These are phyloP conservation scores for Fusarium mangiferae DNA, from an alignment of 2,329 filamentous ascomycete species.

Conservation along the genomic window DNA sequence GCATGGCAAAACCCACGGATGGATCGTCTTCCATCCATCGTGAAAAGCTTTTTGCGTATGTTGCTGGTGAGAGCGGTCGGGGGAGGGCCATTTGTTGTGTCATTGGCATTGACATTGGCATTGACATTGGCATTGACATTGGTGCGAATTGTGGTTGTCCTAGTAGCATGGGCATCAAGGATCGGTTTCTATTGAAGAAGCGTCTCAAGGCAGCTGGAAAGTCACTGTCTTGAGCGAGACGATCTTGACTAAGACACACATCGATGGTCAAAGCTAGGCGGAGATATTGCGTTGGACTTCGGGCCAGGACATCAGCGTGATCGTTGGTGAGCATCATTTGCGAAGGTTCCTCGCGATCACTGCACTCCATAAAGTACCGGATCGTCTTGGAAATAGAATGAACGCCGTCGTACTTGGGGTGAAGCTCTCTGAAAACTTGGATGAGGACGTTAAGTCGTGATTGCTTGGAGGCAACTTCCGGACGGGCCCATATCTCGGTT, in stretches of 20 bases:
- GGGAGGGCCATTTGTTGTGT: not conserved
- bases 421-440: conserved; percentile 30
- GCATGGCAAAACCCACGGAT: conserved; percentile 23
- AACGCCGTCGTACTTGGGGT: conserved; percentile 34
- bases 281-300: conserved; percentile 29
- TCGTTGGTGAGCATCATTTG: not conserved
- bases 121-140: not conserved
- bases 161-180: conserved; percentile 13
- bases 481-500: conserved; percentile 19
- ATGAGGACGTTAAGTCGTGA: conserved; percentile 31
- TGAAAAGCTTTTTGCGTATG: conserved; percentile 13
- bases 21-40: conserved; percentile 34
- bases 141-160: not conserved
- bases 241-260: conserved; percentile 31
- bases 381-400: conserved; percentile 38
- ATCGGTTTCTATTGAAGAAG: not conserved
- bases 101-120: not conserved
- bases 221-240: conserved; percentile 25
- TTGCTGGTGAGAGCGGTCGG: conserved; percentile 15
- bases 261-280: conserved; percentile 33
- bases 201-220: conserved; percentile 19
- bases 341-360: not conserved
- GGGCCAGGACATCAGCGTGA: conserved; percentile 12
- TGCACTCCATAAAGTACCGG: conserved; percentile 36
- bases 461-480: conserved; percentile 27